Evolutionary conservation across 805 yeast genomes (phyloP).

Genomic region (Hanseniaspora pseudoguilliermondii): DNA sequence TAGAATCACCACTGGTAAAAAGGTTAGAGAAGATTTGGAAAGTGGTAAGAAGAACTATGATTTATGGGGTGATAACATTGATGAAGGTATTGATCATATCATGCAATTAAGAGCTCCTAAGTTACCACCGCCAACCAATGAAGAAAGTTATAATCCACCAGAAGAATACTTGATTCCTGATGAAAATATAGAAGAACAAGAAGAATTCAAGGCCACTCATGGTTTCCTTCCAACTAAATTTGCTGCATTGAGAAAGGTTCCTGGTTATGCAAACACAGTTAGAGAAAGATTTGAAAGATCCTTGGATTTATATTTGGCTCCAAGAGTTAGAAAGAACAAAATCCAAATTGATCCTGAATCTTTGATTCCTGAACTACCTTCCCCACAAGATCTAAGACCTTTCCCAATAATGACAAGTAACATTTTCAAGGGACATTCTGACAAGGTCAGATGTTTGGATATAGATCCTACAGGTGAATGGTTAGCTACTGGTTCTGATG

Average conservation of each 20-base stretch:
- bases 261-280: constrained; percentile 75
- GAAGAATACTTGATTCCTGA: constrained; percentile 76
- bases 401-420: constrained; percentile 90
- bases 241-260: constrained; percentile 74
- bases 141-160: constrained; percentile 95
- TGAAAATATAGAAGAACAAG: constrained; percentile 66
- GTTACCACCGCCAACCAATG: constrained; percentile 89
- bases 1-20: constrained; percentile 65
- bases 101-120: constrained; percentile 94
- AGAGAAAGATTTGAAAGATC: constrained; percentile 91
- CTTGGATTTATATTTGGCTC: constrained; percentile 86
- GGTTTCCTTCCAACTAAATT: constrained; percentile 75
- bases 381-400: constrained; percentile 91
- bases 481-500: constrained; percentile 97
- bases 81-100: constrained; percentile 48
- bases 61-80: constrained; percentile 68
- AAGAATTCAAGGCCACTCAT: constrained; percentile 54
- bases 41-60: constrained; percentile 52
- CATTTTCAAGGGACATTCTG: constrained; percentile 68
- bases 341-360: constrained; percentile 92
- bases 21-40: constrained; percentile 37
- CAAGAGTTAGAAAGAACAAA: constrained; percentile 84
- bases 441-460: constrained; percentile 66
- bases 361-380: constrained; percentile 87
- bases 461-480: constrained; percentile 85